Base-by-base conservation (phyloP, 2,329 filamentous ascomycete species). In the Diaporthe velutina region DNA sequence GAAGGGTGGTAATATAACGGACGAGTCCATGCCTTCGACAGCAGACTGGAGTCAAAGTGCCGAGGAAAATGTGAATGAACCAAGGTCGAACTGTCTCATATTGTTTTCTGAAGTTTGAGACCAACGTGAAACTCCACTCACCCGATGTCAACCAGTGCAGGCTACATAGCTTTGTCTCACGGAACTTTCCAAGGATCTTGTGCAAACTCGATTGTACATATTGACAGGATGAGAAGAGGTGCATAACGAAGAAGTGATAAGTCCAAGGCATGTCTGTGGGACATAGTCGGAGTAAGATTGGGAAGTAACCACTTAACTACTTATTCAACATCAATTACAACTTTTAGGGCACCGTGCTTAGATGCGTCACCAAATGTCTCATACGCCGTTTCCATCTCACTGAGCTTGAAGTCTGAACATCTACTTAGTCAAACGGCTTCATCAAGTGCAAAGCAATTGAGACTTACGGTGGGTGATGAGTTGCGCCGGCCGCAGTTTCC, bases 391-490 rank as follows among this genome's bases (percentile, higher is more conserved):
- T 85, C 82, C 75, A 85, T 85, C 45, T 88, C 82, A 67, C 79
- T 76, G 71, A 87, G 86, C 22, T 82, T 80, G 78, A 86, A 87
- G 25, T 79, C 83, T 85, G 72, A 33, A 73, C 22, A 4, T 28
- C 33, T 7, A 22, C 22, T 33, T 35, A 42, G 66, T 40, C 25
- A 50, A n/a, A 19, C 19, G 8, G 1, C 2, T 3, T 0, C n/a
- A 1, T 6, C 2, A 17, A n/a, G 7, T 33, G 12, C 67, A 8
- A 67, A 19, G 25, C 8, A 52, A 76, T 2, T 22, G n/a, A 13
- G 4, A 68, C 84, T 77, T 78, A 86, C 83, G 79, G 76, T 89
- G 86, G 1, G 86, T 88, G 54, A 88, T 85, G 22, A 89, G 79
- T 73, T 83, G 80, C 0, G 80, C 79, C 7, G 85, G 84, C 38